Percentiles rank a stretch among this genome's conserved stretches.
These are phyloP conservation scores for Aspergillus affinis DNA, from an alignment of 495 filamentous ascomycete genomes.

Conservation along the genomic window DNA sequence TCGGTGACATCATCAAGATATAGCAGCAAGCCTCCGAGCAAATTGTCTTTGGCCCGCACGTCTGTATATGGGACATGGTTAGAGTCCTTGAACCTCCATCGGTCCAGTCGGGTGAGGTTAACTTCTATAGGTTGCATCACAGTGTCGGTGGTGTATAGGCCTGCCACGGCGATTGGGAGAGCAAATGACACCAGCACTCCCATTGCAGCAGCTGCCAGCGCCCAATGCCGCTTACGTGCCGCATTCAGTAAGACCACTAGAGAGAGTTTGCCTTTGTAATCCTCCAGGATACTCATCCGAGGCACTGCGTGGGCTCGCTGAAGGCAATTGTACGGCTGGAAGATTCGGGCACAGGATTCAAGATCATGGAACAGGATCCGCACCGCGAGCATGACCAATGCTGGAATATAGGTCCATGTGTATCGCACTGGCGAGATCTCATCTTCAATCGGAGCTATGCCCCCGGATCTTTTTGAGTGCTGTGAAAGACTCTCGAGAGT, in stretches of 20 bases:
- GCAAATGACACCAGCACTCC: conserved; percentile 10
- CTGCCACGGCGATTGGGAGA: conserved; percentile 14
- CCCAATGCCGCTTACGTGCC: conserved; percentile 12
- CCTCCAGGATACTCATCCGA: conserved; percentile 11
- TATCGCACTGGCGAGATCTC: conserved; percentile 12
- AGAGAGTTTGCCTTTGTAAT: conserved; percentile 17
- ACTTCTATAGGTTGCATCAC: conserved; percentile 1
- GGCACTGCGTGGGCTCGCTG: conserved; percentile 2
- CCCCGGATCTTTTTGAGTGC: conserved; percentile 1
- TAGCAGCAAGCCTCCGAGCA: conserved; percentile 1
- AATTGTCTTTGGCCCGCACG: not conserved
- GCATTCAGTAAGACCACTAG: conserved; percentile 8
- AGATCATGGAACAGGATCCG: conserved; percentile 13
- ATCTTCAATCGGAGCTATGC: conserved; percentile 5
- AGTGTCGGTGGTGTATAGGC: conserved; percentile 14
- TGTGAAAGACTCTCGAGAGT: conserved; percentile 15
- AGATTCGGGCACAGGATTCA: conserved; percentile 9
- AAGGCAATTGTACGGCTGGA: conserved; percentile 11
- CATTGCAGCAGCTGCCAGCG: conserved; percentile 11
- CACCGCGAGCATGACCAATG: conserved; percentile 20
- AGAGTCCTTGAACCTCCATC: conserved; percentile 7
- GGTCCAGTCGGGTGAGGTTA: conserved; percentile 4
- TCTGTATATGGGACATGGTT: not conserved
- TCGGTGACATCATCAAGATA: conserved; percentile 15
- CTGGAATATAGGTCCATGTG: conserved; percentile 22